Base-by-base conservation (phyloP, 176 grass and related monocot genomes). In the Lolium multiflorum region DNA sequence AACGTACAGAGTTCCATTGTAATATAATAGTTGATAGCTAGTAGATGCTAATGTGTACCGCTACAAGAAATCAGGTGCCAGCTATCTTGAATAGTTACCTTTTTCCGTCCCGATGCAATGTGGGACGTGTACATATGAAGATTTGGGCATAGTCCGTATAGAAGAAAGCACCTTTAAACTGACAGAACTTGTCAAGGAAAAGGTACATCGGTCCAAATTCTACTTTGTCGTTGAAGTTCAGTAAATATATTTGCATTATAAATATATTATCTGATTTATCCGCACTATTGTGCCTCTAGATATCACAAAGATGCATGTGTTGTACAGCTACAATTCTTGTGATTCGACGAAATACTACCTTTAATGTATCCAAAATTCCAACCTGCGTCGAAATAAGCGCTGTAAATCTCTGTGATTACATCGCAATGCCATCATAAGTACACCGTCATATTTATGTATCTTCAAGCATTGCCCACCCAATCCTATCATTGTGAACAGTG, bases 1-100 rank as follows among this genome's bases (percentile, higher is more conserved):
- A 81, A 84, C 91, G 38, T 98, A 98, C 86, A 94, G 81, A 86
- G 89, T 98, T 71, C 93, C 96, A 3, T 81, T 94, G 88, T 84
- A 89, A 89, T 81, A 68, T 81, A 68, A 39, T 59, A 54, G 43
- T 81, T 58, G 22, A 39, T 59, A 54, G 43, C 80, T 58, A 22
- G 12, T 74, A 49, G 66, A 75, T 49, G 49, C 44, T 74, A 65
- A 65, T 52, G 11, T 39, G 56, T 39, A 75, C 26, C 22, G 25
- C 17, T 50, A 82, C 13, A 15, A 76, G 58, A 67, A 67, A 39
- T 76, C 66, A 81, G 59, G 76, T 75, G 41, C 7, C 57, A 74
- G 31, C 49, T 22, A 66, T 82, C 56, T 22, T 22, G 69, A 67
- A 74, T 82, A 58, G 59, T 78, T 18, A 26, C 46, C 25, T 71